Evolutionary conservation across 257 asterid genomes (phyloP), one percentile per base, ranked within the genome.

Genomic region (Ligustrum vulgare): DNA sequence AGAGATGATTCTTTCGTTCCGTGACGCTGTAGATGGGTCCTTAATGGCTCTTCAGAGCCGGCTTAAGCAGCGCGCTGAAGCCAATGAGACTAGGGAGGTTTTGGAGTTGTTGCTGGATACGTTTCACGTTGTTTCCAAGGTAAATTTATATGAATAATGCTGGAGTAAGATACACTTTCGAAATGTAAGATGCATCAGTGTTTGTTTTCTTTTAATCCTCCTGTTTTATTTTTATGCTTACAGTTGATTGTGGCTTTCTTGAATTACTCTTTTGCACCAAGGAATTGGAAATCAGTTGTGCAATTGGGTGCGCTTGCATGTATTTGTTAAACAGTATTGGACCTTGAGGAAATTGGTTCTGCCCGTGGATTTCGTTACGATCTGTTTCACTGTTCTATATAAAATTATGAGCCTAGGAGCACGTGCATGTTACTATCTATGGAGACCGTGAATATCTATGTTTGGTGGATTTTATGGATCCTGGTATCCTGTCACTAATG

Each of bases 61-160:
- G 69, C 91, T 95, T 71, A 88, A 92, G 86, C 99, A 93, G 85
- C 85, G 99, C 4, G 87, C 90, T 6, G 91, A 90, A 69, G 99
- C 99, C n/a, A 85, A 81, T 69, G 93, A 83, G 79, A 89, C 99
- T 28, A 74, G 99, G 77, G 98, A 93, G 82, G 87, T 90, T 47
- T 87, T 95, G 84, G 98, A 95, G 82, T 80, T 93, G 82, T 80
- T 95, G 89, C 92, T 95, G 47, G 99, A 95, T 74, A 89, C 99
- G 3, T 95, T 91, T 77, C 99, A 95, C 71, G 96, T 95, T 39
- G 97, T 93, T 72, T 95, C 99, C 3, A 95, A 95, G 96, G 98
- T 90, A 77, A 73, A 8, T 62, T 77, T 20, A n/a, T 20, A 15
- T 45, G 9, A 41, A 3, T 25, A 7, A 16, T 54, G 35, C 74